These are phyloP conservation scores for Coffea eugenioides DNA, from an alignment of 257 asterid species.

Conservation along the genomic window DNA sequence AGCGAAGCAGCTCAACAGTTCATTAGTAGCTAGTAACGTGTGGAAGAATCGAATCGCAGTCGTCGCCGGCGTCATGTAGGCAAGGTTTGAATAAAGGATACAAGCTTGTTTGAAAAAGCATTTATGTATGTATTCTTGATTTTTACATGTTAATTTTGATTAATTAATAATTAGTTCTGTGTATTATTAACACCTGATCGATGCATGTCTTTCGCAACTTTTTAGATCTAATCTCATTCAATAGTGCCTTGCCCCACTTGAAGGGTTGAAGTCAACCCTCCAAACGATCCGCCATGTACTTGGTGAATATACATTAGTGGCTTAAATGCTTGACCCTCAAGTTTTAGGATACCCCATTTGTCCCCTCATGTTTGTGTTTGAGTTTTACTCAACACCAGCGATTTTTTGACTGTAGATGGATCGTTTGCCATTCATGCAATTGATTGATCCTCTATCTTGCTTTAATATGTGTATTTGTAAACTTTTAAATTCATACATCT, in stretches of 20 bases:
- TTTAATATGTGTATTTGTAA: not conserved
- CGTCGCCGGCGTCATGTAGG: conserved; percentile 34
- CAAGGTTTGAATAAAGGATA: conserved; percentile 30
- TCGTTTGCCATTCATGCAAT: not conserved
- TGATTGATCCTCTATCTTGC: not conserved
- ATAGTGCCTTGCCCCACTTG: not conserved
- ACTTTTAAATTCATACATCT: not conserved
- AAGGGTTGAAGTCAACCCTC: conserved; percentile 45
- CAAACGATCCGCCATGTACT: conserved; percentile 21
- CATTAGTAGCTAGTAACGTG: conserved; percentile 20
- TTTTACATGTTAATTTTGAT: not conserved
- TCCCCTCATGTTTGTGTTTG: not conserved
- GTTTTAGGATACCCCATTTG: not conserved
- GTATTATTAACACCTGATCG: not conserved
- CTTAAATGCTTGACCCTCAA: conserved; percentile 1
- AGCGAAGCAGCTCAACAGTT: conserved; percentile 57
- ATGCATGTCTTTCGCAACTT: conserved; percentile 30
- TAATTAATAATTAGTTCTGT: not conserved
- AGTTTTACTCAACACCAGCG: no score
- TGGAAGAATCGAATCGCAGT: conserved; percentile 36
- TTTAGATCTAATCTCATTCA: conserved; percentile 26
- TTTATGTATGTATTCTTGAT: not conserved
- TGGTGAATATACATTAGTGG: not conserved
- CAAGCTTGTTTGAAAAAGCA: not conserved
- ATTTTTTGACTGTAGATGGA: no score